Conservation (phyloP, 345 rosid genomes). For the Populus ilicifolia region DNA sequence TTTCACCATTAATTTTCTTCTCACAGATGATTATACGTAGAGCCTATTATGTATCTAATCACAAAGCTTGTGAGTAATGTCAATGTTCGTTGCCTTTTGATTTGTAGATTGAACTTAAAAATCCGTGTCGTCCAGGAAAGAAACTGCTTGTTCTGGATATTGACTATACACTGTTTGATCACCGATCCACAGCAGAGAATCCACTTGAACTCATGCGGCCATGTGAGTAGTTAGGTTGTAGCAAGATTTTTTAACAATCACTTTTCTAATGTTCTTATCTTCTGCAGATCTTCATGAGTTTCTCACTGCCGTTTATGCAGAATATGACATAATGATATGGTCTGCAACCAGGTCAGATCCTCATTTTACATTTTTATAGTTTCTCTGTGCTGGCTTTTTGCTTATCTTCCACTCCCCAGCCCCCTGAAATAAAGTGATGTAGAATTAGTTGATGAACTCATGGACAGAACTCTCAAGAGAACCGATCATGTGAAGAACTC, state of each 20-base stretch:
- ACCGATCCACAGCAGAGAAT: conserved; percentile 87
- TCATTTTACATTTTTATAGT: background rate
- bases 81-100: background rate
- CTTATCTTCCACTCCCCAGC: background rate
- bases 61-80: background rate
- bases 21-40: background rate
- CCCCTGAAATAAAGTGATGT: background rate
- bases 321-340: conserved; percentile 96
- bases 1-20: background rate
- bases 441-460: background rate
- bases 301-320: conserved; percentile 84
- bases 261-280: conserved; percentile 8
- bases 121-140: conserved; percentile 82
- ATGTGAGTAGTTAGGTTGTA: conserved; percentile 42
- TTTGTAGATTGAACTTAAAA: conserved; percentile 60
- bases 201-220: conserved; percentile 94
- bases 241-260: background rate
- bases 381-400: background rate
- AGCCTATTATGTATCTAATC: background rate
- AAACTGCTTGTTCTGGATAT: conserved; percentile 89
- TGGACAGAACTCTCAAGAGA: background rate
- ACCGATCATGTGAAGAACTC: background rate
- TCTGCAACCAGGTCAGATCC: conserved; percentile 78
- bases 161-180: conserved; percentile 94
- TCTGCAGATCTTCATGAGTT: conserved; percentile 92